Base-by-base conservation (phyloP, 2,329 filamentous ascomycete genomes). In the Penicillium hesseltinei region DNA sequence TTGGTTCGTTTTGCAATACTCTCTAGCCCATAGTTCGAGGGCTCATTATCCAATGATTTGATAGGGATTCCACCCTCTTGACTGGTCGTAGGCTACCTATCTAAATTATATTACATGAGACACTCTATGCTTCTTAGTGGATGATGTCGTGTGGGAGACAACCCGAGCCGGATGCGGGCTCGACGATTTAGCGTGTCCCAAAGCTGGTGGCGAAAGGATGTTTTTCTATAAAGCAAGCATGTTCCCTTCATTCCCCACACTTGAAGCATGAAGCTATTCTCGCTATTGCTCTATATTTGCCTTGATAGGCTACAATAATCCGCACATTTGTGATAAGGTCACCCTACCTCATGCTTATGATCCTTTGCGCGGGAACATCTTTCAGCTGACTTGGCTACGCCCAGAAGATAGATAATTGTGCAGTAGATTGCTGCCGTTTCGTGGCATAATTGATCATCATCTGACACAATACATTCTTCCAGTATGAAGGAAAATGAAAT, bases 51-150 rank as follows among this genome's bases (percentile, higher is more conserved):
- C n/a, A 47, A 54, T 54, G 8, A 33, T 21, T n/a, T 5, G n/a
- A 31, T 40, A n/a, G n/a, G 29, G 10, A 15, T 15, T 2, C 9
- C 15, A 15, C 25, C 43, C 10, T 33, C 25, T 46, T 19, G 7
- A 19, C 29, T 8, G 33, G n/a, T 17, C 21, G 21, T 2, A n/a
- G 33, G 23, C 8, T 33, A 25, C 8, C 21, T 2, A 17, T 47
- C 10, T 44, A 36, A 38, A 46, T 46, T 40, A 59, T 56, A 57
- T 43, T 55, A 50, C 44, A 43, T 50, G 36, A 19, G 47, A 47
- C 10, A 35, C 31, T 15, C 19, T 39, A 23, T 13, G 13, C 25
- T 29, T 45, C 11, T 1, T n/a, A 31, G 42, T 43, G 33, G 25
- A 19, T 38, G 17, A 31, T 21, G 2, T 9, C 33, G 33, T 27